Percentiles rank a stretch among this genome's conserved stretches.
Evolutionary conservation across 441 rosid species (phyloP).

Genomic region (Corymbia calophylla): DNA sequence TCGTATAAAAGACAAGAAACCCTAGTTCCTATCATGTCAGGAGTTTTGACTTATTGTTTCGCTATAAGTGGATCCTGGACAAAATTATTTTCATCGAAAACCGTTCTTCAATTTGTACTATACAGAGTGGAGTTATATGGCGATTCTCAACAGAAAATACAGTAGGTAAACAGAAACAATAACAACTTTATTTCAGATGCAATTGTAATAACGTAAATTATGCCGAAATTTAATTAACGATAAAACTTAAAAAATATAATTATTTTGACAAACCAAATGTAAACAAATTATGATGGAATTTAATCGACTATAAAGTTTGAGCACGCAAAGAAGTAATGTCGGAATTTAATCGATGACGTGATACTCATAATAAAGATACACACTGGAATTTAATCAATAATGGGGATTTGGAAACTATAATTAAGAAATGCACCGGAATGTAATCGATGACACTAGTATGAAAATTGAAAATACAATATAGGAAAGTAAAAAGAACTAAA

Average conservation of each 20-base stretch:
- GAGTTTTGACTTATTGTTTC: background rate
- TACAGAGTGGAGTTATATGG: background rate
- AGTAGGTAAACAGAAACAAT: background rate
- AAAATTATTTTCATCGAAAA: too few relatives aligned
- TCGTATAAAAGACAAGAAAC: background rate
- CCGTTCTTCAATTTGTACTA: too few relatives aligned
- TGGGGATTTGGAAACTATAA: too few relatives aligned
- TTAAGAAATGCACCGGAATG: too few relatives aligned
- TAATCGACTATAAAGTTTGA: background rate
- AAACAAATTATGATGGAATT: too few relatives aligned
- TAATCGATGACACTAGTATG: background rate
- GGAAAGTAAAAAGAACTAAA: background rate
- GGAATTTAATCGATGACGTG: background rate
- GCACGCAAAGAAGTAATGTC: background rate
- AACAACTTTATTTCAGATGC: too few relatives aligned
- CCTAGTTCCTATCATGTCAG: background rate
- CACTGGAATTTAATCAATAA: background rate
- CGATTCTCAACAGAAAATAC: background rate
- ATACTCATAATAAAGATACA: too few relatives aligned
- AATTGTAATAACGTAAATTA: too few relatives aligned
- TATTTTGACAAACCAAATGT: too few relatives aligned
- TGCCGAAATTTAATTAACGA: too few relatives aligned
- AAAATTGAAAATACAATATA: background rate
- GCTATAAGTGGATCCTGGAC: too few relatives aligned
- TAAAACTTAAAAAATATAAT: too few relatives aligned